These are phyloP conservation scores for Leishmania major DNA, from an alignment of 208 protist species.

Conservation along the genomic window DNA sequence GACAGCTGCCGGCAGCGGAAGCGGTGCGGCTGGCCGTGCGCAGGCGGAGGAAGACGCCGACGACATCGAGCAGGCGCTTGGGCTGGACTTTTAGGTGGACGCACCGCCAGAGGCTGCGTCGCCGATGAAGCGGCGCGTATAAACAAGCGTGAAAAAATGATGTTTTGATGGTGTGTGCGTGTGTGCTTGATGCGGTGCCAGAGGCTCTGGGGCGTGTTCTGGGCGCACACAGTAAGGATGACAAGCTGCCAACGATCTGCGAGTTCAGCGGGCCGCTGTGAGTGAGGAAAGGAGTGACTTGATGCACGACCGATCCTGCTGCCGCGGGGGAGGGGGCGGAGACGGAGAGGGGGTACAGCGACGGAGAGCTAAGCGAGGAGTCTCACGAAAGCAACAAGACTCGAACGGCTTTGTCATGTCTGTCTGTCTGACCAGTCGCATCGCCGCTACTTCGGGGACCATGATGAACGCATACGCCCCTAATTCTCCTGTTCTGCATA, in stretches of 20 bases:
- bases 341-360: background rate
- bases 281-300: background rate
- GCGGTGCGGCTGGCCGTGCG: background rate
- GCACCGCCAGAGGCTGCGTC: background rate
- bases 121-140: background rate
- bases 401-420: background rate
- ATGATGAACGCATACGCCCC: background rate
- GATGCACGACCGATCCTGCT: background rate
- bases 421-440: background rate
- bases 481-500: background rate
- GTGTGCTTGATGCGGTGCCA: background rate
- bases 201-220: background rate
- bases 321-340: background rate
- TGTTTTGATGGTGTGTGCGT: background rate
- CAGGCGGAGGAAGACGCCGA: slow-evolving; percentile 38
- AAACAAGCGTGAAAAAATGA: background rate
- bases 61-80: slow-evolving; percentile 74
- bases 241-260: background rate
- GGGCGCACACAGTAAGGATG: background rate
- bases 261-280: background rate
- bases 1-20: background rate
- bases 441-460: background rate
- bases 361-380: background rate
- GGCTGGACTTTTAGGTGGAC: slow-evolving; percentile 66
- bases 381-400: background rate